Evolutionary conservation across 75 land plant genomes (phyloP), one percentile per base, ranked within the genome.

Genomic region (Sequoia sempervirens): DNA sequence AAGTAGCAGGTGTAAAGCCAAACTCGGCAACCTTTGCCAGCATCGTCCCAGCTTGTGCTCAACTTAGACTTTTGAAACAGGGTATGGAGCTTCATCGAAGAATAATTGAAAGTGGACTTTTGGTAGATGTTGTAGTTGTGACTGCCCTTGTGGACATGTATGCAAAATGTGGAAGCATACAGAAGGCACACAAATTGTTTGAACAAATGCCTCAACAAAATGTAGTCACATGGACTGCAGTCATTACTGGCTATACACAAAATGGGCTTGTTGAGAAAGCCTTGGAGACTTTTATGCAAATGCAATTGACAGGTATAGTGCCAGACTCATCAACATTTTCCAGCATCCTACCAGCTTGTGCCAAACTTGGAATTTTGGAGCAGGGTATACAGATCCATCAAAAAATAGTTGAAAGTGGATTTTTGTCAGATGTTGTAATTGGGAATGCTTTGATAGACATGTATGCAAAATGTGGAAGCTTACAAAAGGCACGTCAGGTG

Each of bases 1-100:
- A 84, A 18, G 28, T 82, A 26, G 91, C 86, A 41, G 94, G 88
- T 50, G 64, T 89, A 28, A 86, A 87, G 34, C 94, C 96, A 15
- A 89, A 91, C 37, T 53, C 82, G 5, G 68, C 88, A 28, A 94
- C 94, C 18, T 89, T 90, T 78, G 83, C 91, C 41, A 86, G 89
- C 15, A 87, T 93, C 58, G 86, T 93, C 52, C 80, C 85, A 53
- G 90, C 93, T n/a, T 94, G 93, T 89, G 80, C 76, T 36, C 72
- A 82, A 28, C 86, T n/a, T 61, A 4, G 66, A 61, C 26, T 26
- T 61, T 36, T 84, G 36, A 54, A 66, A 84, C 53, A 47, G 81
- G 86, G 79, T 17, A 85, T 61, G 72, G 85, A 47, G 54, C 41
- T 84, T 70, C 86, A 85, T 11, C 54, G 38, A 47, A 37, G 43